A percentile compares a stretch with the other conserved stretches of the same genome.
Conservation (phyloP, 179 eudicot genomes). For the Beta macrorhiza region DNA sequence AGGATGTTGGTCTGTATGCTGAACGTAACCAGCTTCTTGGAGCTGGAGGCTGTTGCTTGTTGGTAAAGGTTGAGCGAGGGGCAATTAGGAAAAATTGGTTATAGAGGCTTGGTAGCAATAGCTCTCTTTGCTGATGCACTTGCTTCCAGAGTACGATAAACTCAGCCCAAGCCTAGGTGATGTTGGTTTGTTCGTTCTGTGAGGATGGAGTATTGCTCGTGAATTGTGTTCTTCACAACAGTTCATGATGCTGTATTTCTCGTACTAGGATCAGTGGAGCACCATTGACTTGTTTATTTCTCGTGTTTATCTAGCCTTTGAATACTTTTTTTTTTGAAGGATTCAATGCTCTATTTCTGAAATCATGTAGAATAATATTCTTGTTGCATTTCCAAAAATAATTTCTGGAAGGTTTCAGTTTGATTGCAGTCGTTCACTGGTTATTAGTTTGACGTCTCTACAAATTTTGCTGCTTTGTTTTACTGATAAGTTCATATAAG, state of each 20-base stretch:
- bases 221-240: neutral
- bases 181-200: neutral
- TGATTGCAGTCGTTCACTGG: neutral
- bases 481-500: neutral
- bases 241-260: neutral
- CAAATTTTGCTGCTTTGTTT: neutral
- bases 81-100: neutral
- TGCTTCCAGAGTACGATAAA: neutral
- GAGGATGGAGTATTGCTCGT: neutral
- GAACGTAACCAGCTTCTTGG: neutral
- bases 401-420: neutral
- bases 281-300: too few species aligned
- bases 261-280: neutral
- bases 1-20: too few species aligned
- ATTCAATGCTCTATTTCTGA: too few species aligned
- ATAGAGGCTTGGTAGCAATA: neutral
- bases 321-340: too few species aligned
- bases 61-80: neutral
- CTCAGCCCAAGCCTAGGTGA: neutral
- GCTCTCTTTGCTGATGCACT: neutral
- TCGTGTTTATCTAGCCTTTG: neutral
- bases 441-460: neutral
- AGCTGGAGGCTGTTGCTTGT: neutral
- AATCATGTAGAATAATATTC: too few species aligned
- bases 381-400: too few species aligned